phyloP scores from a whole-genome alignment of 2,329 filamentous ascomycete genomes.

The Fonsecaea erecta region DNA sequence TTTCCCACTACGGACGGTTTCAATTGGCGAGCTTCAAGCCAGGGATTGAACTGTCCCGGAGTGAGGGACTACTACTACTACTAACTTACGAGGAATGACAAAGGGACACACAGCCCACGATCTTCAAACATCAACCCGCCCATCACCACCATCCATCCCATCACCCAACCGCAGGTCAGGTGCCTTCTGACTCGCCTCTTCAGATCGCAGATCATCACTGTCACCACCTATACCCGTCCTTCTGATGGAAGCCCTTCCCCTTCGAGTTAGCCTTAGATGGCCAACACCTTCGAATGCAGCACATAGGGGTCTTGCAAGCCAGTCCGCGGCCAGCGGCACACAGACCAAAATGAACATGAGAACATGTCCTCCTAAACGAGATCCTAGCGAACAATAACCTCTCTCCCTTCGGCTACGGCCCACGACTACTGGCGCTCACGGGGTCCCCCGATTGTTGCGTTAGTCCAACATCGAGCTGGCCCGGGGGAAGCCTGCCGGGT shows the following conservation, averaged over 20 bases:
- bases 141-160: not conserved
- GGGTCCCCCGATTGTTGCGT: not conserved
- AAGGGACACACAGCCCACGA: slow-evolving; percentile 2
- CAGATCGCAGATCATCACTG: slow-evolving; percentile 8
- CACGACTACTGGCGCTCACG: not conserved
- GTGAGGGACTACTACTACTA: not conserved
- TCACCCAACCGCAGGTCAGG: slow-evolving; percentile 1
- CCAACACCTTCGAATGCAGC: not conserved
- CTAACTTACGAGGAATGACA: slow-evolving; percentile 4
- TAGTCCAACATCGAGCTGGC: not conserved
- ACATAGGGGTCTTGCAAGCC: not conserved
- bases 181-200: slow-evolving; percentile 1
- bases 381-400: not conserved
- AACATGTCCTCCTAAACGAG: slow-evolving; percentile 2
- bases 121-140: not conserved
- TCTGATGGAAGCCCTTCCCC: not conserved
- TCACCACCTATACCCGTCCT: not conserved
- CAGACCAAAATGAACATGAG: not conserved
- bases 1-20: not conserved
- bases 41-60: slow-evolving; percentile 5
- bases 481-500: slow-evolving; percentile 13
- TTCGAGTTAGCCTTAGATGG: not conserved
- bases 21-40: not conserved
- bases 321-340: not conserved
- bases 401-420: not conserved